These are phyloP conservation scores for Fusarium robinianum DNA, from an alignment of 2,329 filamentous ascomycete genomes.

Conservation along the genomic window DNA sequence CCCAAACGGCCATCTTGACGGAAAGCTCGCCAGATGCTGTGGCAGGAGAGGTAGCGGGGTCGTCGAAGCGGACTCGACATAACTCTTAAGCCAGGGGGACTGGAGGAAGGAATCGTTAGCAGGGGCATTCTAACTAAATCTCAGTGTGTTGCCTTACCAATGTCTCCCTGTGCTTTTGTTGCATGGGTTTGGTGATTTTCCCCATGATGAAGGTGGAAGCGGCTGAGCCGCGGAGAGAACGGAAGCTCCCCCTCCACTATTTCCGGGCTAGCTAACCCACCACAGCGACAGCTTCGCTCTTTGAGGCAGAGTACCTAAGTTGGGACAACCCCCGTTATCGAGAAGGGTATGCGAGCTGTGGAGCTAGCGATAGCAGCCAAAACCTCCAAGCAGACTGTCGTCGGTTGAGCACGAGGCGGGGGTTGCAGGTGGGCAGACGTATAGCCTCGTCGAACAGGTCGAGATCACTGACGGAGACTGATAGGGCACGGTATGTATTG, in stretches of 20 bases:
- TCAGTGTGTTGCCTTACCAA: slow-evolving; percentile 53
- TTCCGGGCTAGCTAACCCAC: slow-evolving; percentile 42
- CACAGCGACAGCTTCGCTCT: slow-evolving; percentile 48
- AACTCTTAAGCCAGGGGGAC: slow-evolving; percentile 87
- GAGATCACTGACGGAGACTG: slow-evolving; percentile 2
- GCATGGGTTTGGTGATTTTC: slow-evolving; percentile 70
- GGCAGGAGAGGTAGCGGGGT: slow-evolving; percentile 77
- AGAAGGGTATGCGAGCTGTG: slow-evolving; percentile 13
- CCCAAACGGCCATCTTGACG: slow-evolving; percentile 90
- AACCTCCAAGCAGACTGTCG: no score
- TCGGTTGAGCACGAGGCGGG: no score
- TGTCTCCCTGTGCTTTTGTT: slow-evolving; percentile 69
- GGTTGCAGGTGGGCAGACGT: no score
- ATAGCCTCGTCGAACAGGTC: slow-evolving; percentile 4
- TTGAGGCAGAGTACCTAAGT: slow-evolving; percentile 40
- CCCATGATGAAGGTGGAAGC: slow-evolving; percentile 64
- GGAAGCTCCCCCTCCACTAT: slow-evolving; percentile 63
- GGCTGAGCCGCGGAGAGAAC: slow-evolving; percentile 60
- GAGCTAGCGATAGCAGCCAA: slow-evolving; percentile 16
- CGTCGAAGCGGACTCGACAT: slow-evolving; percentile 71
- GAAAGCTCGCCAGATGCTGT: slow-evolving; percentile 76
- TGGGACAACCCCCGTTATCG: slow-evolving; percentile 38
- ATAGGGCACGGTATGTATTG: no score
- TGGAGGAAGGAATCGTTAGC: slow-evolving; percentile 47
- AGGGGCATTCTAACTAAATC: slow-evolving; percentile 9